phyloP scores from a whole-genome alignment of 2,329 filamentous ascomycete genomes.

The Amauroascus niger region DNA sequence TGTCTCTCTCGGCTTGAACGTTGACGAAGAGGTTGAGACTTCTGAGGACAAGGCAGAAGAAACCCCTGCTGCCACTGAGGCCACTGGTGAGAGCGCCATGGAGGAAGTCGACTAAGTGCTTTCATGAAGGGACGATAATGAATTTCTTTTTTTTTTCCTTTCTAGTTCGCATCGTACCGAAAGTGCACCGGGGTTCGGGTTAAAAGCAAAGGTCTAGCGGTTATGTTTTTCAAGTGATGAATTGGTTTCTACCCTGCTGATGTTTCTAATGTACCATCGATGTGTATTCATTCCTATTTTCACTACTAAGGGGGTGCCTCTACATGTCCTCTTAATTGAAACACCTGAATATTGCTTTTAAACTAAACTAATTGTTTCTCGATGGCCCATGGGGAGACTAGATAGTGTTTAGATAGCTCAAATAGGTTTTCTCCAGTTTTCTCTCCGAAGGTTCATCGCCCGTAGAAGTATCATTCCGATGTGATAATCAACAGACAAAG shows the following conservation, averaged over 20 bases:
- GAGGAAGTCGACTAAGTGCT: slow-evolving; percentile 91
- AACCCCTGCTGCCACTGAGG: slow-evolving; percentile 52
- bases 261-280: slow-evolving; percentile 7
- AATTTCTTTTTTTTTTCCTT: slow-evolving; percentile 5
- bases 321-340: neutral
- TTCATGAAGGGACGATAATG: slow-evolving; percentile 5
- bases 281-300: slow-evolving; percentile 3
- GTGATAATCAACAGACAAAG: too few species aligned
- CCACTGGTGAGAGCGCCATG: slow-evolving; percentile 85
- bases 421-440: neutral
- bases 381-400: neutral
- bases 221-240: slow-evolving; percentile 10
- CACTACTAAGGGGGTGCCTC: neutral
- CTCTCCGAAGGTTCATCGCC: too few species aligned
- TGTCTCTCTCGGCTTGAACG: slow-evolving; percentile 91
- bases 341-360: neutral
- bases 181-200: slow-evolving; percentile 12
- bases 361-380: neutral
- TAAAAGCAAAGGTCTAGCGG: slow-evolving; percentile 11
- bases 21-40: slow-evolving; percentile 81
- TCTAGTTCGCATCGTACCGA: slow-evolving; percentile 2
- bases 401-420: slow-evolving; percentile 10
- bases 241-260: neutral
- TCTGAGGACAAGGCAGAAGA: slow-evolving; percentile 48
- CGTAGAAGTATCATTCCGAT: too few species aligned